A percentile compares a stretch with the other conserved stretches of the same genome.
Conservation (phyloP, 805 yeast genomes). For the Kodamaea jinghongensis region DNA sequence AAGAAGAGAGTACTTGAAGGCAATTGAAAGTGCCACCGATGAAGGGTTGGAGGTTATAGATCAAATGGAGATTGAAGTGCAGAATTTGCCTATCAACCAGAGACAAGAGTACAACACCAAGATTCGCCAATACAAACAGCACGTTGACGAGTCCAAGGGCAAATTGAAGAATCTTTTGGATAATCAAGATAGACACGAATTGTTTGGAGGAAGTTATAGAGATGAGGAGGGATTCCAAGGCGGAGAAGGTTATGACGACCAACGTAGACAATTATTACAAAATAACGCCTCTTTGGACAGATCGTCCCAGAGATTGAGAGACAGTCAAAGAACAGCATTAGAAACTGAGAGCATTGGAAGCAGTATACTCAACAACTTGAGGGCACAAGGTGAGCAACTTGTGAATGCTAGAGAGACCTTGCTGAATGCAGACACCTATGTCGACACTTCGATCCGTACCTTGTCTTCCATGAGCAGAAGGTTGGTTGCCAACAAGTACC, state of each 20-base stretch:
- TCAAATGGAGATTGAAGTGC: conserved; percentile 85
- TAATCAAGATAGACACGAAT: conserved; percentile 64
- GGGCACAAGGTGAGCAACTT: conserved; percentile 93
- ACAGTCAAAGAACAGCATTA: conserved; percentile 83
- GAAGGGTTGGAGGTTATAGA: conserved; percentile 79
- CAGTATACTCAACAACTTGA: conserved; percentile 78
- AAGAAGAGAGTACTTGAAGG: conserved; percentile 53
- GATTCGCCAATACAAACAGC: conserved; percentile 66
- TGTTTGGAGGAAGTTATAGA: conserved; percentile 60
- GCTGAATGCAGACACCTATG: conserved; percentile 87
- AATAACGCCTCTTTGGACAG: conserved; percentile 80
- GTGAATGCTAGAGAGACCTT: conserved; percentile 81
- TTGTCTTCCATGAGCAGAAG: conserved; percentile 89
- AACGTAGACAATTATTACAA: conserved; percentile 75
- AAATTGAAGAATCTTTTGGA: conserved; percentile 58
- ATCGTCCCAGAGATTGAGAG: conserved; percentile 77
- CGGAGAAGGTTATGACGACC: conserved; percentile 50
- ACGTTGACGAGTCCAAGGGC: conserved; percentile 55
- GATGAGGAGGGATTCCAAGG: conserved; percentile 22
- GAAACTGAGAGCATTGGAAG: conserved; percentile 94
- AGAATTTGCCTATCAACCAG: conserved; percentile 71
- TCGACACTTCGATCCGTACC: conserved; percentile 84
- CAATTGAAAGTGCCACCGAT: conserved; percentile 67
- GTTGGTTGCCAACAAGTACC: conserved; percentile 84
- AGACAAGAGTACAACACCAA: conserved; percentile 73